phyloP scores from a whole-genome alignment of 1,284 basidiomycete species.

The Ceratobasidium sp. region DNA sequence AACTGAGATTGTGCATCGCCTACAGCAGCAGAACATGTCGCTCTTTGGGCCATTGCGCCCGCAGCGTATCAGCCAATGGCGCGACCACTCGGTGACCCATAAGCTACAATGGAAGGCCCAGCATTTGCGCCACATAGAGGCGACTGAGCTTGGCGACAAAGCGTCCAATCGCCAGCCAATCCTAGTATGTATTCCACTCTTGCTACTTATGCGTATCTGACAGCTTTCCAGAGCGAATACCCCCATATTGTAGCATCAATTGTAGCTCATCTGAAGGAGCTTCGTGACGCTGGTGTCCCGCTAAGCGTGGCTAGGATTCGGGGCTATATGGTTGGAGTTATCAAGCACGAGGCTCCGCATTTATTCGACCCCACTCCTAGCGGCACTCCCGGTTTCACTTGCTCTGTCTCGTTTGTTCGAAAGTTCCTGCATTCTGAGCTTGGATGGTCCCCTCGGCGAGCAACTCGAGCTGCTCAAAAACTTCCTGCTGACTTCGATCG shows the following conservation, averaged over 20 bases:
- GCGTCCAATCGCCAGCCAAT: too few relatives aligned
- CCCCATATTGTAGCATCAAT: too few relatives aligned
- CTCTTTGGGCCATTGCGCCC: conserved; percentile 14
- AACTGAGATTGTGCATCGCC: not conserved
- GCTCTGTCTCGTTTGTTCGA: not conserved
- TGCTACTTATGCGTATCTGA: too few relatives aligned
- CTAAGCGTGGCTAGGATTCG: not conserved
- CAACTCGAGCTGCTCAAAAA: conserved; percentile 20
- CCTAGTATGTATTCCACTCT: too few relatives aligned
- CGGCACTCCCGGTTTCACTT: not conserved
- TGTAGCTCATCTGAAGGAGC: not conserved
- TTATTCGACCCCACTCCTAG: not conserved
- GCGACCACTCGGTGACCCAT: not conserved
- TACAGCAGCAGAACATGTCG: not conserved
- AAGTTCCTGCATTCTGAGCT: not conserved
- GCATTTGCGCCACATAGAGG: conserved; percentile 1
- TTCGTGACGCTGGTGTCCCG: not conserved
- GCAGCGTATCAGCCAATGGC: conserved; percentile 17
- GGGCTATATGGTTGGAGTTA: not conserved
- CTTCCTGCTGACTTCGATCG: not conserved
- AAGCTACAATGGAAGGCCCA: conserved; percentile 16
- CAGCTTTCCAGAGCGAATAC: too few relatives aligned
- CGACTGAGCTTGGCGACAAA: too few relatives aligned
- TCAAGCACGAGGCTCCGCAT: not conserved
- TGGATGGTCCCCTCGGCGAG: conserved; percentile 1